A percentile compares a stretch with the other conserved stretches of the same genome.
phyloP scores from a whole-genome alignment of 1,139 yeast species.

The Candida sp. region DNA sequence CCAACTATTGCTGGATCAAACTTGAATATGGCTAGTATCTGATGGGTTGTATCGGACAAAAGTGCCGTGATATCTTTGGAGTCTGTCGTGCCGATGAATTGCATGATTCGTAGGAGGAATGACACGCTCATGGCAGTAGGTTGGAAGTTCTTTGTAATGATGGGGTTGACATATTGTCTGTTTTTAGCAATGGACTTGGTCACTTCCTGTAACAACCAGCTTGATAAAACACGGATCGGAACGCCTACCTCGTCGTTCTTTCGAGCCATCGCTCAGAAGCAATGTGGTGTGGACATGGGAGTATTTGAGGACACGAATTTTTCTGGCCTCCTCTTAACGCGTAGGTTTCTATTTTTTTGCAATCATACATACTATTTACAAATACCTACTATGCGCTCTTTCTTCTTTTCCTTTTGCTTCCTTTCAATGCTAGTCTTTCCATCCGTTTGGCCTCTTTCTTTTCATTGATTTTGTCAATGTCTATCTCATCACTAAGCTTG shows the following conservation, averaged over 20 bases:
- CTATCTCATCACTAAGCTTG: conserved; percentile 7
- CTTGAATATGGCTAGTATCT: conserved; percentile 33
- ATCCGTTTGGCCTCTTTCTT: conserved; percentile 41
- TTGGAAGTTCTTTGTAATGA: conserved; percentile 22
- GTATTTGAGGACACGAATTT: neutral
- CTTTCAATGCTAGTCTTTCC: conserved; percentile 28
- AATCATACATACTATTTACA: neutral
- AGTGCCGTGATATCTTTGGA: conserved; percentile 30
- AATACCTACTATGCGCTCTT: neutral
- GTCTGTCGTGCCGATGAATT: conserved; percentile 20
- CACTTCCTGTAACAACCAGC: conserved; percentile 25
- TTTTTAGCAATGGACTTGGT: conserved; percentile 10
- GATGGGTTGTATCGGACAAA: conserved; percentile 35
- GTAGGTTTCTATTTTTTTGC: neutral
- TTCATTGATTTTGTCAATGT: conserved; percentile 27
- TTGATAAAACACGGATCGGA: conserved; percentile 25
- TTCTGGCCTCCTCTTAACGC: neutral
- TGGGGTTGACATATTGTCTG: conserved; percentile 15
- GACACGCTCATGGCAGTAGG: conserved; percentile 17
- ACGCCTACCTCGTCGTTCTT: conserved; percentile 9
- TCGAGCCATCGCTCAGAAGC: neutral
- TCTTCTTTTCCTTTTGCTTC: conserved; percentile 14
- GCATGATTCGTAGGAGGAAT: conserved; percentile 33
- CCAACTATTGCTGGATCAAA: conserved; percentile 27
- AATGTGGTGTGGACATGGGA: neutral